Conservation (phyloP, 108 stramenopile genomes). For the Craspedostauros australis region DNA sequence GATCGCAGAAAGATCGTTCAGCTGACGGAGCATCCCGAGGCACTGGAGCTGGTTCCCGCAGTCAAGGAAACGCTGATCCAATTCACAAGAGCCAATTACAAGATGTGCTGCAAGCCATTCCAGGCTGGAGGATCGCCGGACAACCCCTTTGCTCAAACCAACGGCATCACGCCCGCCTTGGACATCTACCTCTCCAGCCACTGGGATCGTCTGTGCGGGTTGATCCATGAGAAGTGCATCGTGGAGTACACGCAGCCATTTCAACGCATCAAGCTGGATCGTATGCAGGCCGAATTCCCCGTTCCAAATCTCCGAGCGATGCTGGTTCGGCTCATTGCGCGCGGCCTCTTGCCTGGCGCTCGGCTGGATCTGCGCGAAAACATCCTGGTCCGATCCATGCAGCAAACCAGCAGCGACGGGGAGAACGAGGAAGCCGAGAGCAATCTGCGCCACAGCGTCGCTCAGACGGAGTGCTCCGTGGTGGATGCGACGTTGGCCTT, state of each 20-base stretch:
- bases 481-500: too few relatives aligned
- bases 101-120: slow-evolving; percentile 23
- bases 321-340: slow-evolving; percentile 28
- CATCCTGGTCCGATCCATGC: slow-evolving; percentile 12
- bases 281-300: slow-evolving; percentile 38
- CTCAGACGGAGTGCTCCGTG: too few relatives aligned
- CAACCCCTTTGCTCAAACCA: background rate
- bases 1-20: slow-evolving; percentile 36
- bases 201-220: slow-evolving; percentile 27
- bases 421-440: too few relatives aligned
- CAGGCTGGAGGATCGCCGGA: background rate
- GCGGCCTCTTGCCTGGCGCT: slow-evolving; percentile 12
- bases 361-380: slow-evolving; percentile 19
- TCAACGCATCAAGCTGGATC: slow-evolving; percentile 43
- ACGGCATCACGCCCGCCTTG: slow-evolving; percentile 6
- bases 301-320: slow-evolving; percentile 15
- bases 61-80: slow-evolving; percentile 27
- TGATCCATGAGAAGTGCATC: slow-evolving; percentile 56
- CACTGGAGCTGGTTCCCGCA: slow-evolving; percentile 36
- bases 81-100: slow-evolving; percentile 30
- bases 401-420: too few relatives aligned
- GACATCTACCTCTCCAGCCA: slow-evolving; percentile 48
- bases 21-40: slow-evolving; percentile 48
- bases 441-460: too few relatives aligned
- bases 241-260: slow-evolving; percentile 69